A percentile compares a stretch with the other conserved stretches of the same genome.
phyloP scores from a whole-genome alignment of 176 grass and related monocot genomes.

The Bromus sterilis region DNA sequence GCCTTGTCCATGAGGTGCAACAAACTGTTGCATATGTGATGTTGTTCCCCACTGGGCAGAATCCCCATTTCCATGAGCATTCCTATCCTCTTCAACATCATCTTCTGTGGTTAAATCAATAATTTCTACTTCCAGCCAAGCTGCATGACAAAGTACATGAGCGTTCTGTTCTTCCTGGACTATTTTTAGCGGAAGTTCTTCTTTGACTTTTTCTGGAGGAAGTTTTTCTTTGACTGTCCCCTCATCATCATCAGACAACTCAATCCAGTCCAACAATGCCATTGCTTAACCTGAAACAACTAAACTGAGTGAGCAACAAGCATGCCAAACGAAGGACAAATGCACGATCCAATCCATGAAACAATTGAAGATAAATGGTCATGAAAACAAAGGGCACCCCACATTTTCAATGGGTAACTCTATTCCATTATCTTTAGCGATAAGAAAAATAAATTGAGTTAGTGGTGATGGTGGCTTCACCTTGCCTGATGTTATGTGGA shows the following conservation, averaged over 20 bases:
- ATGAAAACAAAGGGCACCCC: background rate
- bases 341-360: background rate
- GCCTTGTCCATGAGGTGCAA: background rate
- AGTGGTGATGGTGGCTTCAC: background rate
- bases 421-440: background rate
- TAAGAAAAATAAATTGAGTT: background rate
- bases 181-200: background rate
- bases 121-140: background rate
- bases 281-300: background rate
- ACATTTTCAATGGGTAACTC: background rate
- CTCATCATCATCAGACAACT: background rate
- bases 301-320: background rate
- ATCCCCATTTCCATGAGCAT: background rate
- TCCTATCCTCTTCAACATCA: background rate
- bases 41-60: background rate
- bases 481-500: background rate
- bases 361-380: background rate
- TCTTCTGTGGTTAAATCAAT: background rate
- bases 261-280: background rate
- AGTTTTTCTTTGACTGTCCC: background rate
- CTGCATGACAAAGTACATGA: background rate
- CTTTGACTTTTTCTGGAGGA: background rate
- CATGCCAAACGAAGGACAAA: background rate
- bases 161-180: background rate
- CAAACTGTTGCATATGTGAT: background rate